Base-by-base conservation (phyloP, 345 rosid genomes). In the Draba incana region DNA sequence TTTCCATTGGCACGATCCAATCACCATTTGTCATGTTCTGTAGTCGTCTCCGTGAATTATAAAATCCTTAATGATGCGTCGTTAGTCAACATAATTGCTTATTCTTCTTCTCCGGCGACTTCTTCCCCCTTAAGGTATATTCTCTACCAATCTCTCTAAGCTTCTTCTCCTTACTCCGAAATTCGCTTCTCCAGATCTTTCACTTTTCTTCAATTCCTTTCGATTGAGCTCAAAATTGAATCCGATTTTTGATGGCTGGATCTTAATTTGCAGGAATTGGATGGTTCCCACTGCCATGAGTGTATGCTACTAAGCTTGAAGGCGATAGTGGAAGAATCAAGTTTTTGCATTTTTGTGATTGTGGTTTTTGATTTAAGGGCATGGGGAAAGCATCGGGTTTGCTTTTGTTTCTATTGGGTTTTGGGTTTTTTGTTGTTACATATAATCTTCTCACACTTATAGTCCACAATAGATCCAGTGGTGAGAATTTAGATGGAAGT, bases 371-470 rank as follows among this genome's bases (percentile, higher is more conserved):
- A 45, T 54, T 71, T 37, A 70, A 20, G 20, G 24, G 64, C 77
- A 67, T 87, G 89, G 83, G 83, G 41, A 85, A 78, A 47, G 81
- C 86, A 45, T 91, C 97, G 4, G 77, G 83, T 0, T 27, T 86
- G 28, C 72, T 94, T 52, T 79, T 88, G 79, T 78, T 81, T 70
- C 71, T 86, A 57, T 55, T 94, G 75, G 82, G 85, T 42, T 71
- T 84, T 16, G 98, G 92, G 31, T 84, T 85, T 67, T 85, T 80
- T 84, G 81, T 94, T 57, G 93, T 84, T 2, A 85, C 87, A 6
- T 94, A 94, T 66, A 94, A 91, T 81, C 80, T 91, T 73, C 31
- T 94, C 45, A 85, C 85, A 2, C 72, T 85, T 77, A 57, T 79
- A 23, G 59, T 76, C 16, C 85, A 79, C 80, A 81, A 82, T 63